Evolutionary conservation across 2,329 filamentous ascomycete species (phyloP).

Genomic region (Zymoseptoria ardabiliae): DNA sequence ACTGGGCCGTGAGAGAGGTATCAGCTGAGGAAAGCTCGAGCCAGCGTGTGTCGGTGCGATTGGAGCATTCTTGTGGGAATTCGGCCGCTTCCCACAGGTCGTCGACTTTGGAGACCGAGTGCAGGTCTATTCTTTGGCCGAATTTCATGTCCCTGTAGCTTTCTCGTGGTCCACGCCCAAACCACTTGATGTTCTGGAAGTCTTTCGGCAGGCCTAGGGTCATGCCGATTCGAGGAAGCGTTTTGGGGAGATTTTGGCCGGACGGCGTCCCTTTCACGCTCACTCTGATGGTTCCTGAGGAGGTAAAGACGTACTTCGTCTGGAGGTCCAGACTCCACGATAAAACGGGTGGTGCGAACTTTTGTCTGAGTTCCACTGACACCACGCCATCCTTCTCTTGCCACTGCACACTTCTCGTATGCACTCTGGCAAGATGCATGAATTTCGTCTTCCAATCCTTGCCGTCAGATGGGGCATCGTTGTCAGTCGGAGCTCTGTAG

Average conservation of each 20-base stretch:
- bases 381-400: constrained; percentile 6
- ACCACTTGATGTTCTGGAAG: constrained; percentile 50
- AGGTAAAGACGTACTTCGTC: constrained; percentile 48
- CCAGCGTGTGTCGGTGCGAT: constrained; percentile 55
- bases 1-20: constrained; percentile 23
- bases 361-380: constrained; percentile 15
- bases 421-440: constrained; percentile 14
- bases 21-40: constrained; percentile 30
- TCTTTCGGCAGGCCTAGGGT: constrained; percentile 45
- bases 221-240: constrained; percentile 56
- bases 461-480: constrained; percentile 50
- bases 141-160: constrained; percentile 60
- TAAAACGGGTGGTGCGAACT: constrained; percentile 49
- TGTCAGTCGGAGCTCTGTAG: constrained; percentile 60
- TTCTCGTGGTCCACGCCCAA: constrained; percentile 58
- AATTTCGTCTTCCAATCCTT: constrained; percentile 47
- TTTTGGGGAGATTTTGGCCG: constrained; percentile 43
- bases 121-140: constrained; percentile 45
- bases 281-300: constrained; percentile 41
- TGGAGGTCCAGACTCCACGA: constrained; percentile 46
- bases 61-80: constrained; percentile 61
- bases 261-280: constrained; percentile 30
- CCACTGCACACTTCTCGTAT: constrained; percentile 17
- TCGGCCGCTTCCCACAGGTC: constrained; percentile 55
- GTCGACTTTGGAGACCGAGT: constrained; percentile 31